phyloP scores from a whole-genome alignment of 306 rosid species.

The Castanea mollissima region DNA sequence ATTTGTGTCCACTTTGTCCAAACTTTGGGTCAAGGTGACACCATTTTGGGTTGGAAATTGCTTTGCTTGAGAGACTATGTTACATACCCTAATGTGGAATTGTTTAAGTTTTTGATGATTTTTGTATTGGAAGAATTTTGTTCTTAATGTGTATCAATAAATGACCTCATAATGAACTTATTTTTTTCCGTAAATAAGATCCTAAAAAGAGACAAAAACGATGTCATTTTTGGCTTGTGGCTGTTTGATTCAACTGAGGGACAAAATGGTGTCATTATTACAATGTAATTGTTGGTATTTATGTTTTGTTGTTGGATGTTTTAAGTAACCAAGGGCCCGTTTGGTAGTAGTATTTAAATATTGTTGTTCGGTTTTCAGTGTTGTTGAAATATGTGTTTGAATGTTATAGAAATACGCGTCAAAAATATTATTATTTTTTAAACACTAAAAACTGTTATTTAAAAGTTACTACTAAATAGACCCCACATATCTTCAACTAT shows the following conservation, averaged over 20 bases:
- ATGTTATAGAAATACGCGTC: no score
- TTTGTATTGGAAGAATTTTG: neutral
- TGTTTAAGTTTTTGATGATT: neutral
- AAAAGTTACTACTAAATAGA: no score
- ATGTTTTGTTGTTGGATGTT: no score
- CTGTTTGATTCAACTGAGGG: neutral
- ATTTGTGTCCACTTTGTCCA: neutral
- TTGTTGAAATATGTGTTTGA: no score
- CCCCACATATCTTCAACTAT: no score
- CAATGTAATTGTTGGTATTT: neutral
- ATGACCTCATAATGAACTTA: no score
- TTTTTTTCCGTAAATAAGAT: neutral
- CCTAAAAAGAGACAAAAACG: neutral
- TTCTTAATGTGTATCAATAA: no score
- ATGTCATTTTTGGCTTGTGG: neutral
- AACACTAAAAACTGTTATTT: no score
- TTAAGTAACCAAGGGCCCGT: no score
- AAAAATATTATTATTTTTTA: accelerated
- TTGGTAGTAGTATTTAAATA: no score
- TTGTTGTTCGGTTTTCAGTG: no score
- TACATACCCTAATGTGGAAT: neutral
- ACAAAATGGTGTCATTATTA: neutral
- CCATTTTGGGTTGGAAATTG: neutral
- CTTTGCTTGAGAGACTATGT: neutral
- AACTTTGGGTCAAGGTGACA: neutral